These are phyloP conservation scores for Moringa oleifera DNA, from an alignment of 345 rosid genomes.

Conservation along the genomic window DNA sequence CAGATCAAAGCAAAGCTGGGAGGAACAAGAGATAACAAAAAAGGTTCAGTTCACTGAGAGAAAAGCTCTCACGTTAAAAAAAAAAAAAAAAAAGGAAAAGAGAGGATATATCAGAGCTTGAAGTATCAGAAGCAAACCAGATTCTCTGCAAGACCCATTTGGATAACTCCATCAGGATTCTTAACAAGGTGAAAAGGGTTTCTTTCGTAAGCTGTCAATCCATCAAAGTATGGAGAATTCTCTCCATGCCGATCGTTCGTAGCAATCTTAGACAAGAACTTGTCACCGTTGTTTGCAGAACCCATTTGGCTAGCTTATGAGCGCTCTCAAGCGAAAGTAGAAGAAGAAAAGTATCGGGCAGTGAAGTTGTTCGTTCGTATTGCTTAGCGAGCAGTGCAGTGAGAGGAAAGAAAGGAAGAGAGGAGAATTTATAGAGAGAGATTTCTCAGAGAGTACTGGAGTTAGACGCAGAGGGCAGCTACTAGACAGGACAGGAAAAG, in stretches of 20 bases:
- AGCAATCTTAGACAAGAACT: slow-evolving; percentile 54
- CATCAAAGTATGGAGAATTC: slow-evolving; percentile 70
- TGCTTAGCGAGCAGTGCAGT: not conserved
- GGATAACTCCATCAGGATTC: slow-evolving; percentile 69
- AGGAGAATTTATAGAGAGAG: slow-evolving; percentile 9
- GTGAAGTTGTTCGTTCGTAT: not conserved
- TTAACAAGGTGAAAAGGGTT: slow-evolving; percentile 52
- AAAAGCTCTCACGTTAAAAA: too few relatives aligned
- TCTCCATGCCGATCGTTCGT: slow-evolving; percentile 61
- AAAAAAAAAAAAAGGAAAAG: too few relatives aligned
- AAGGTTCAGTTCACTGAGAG: not conserved
- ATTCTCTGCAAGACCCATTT: slow-evolving; percentile 91
- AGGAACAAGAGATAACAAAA: not conserved
- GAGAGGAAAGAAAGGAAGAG: too few relatives aligned
- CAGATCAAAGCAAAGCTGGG: slow-evolving; percentile 62
- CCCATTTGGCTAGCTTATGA: slow-evolving; percentile 9
- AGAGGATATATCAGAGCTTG: not conserved
- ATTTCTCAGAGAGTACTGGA: not conserved
- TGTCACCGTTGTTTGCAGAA: not conserved
- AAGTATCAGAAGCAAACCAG: slow-evolving; percentile 41
- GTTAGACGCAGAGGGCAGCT: too few relatives aligned
- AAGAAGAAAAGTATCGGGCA: not conserved
- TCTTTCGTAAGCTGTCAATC: slow-evolving; percentile 80
- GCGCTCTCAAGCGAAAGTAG: not conserved
- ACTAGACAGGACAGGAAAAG: not conserved